phyloP scores from a whole-genome alignment of 345 rosid genomes.

The Heritiera fomes region DNA sequence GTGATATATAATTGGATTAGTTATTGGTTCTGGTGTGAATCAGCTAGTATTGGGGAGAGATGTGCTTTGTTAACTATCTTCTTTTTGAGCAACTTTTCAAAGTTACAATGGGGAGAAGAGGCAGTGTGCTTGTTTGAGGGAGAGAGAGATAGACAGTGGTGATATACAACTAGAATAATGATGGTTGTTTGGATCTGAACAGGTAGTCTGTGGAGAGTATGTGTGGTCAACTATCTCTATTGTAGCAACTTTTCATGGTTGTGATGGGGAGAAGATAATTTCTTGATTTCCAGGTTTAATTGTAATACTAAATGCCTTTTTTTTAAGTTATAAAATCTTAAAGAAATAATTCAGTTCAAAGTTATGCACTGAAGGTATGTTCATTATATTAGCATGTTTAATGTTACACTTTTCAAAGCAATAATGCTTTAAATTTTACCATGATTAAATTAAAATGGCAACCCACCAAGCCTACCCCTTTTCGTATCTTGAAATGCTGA shows the following conservation, averaged over 20 bases:
- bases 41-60: no score
- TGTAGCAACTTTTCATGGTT: background rate
- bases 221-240: background rate
- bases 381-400: background rate
- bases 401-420: background rate
- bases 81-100: no score
- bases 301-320: background rate
- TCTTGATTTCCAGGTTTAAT: background rate
- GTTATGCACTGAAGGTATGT: background rate
- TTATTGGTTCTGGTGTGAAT: no score
- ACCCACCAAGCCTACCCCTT: background rate
- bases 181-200: background rate
- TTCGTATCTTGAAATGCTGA: background rate
- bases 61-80: no score
- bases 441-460: background rate
- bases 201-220: background rate
- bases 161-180: background rate
- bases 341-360: background rate
- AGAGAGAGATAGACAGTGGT: no score
- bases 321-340: background rate
- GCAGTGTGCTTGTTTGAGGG: no score
- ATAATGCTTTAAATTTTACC: background rate
- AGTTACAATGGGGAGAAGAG: no score
- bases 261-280: conserved; percentile 5
- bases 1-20: no score